phyloP scores from a whole-genome alignment of 371 early-diverging fungal genomes.

The Chytridiales sp. region DNA sequence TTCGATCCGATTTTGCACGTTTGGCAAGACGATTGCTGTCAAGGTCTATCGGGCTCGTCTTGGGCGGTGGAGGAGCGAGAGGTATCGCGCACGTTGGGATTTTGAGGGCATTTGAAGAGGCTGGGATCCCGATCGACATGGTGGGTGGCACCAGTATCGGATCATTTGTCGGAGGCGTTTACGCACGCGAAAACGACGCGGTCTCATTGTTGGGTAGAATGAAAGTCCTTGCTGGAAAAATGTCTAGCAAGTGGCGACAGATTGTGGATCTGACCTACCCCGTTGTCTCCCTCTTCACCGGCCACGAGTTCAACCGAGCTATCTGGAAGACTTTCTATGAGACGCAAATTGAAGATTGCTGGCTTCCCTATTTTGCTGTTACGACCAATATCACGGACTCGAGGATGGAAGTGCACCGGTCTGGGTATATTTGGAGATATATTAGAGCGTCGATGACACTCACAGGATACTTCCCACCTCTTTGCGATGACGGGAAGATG shows the following conservation, averaged over 20 bases:
- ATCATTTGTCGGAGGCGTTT: conserved; percentile 94
- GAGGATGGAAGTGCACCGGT: conserved; percentile 87
- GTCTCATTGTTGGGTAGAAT: conserved; percentile 84
- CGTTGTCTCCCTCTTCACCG: conserved; percentile 84
- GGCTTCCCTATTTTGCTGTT: conserved; percentile 97
- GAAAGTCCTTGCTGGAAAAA: conserved; percentile 79
- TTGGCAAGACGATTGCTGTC: conserved; percentile 92
- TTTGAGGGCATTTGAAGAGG: conserved; percentile 96
- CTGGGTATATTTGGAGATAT: conserved; percentile 96
- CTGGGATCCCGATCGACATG: conserved; percentile 97
- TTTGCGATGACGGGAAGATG: conserved; percentile 94
- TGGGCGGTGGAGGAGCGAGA: conserved; percentile 99
- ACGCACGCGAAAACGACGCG: conserved; percentile 87
- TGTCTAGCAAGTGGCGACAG: conserved; percentile 86
- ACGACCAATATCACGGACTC: conserved; percentile 97
- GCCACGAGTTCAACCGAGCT: conserved; percentile 91
- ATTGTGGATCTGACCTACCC: conserved; percentile 97
- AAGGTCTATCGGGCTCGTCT: conserved; percentile 94
- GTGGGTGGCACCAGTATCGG: conserved; percentile 99
- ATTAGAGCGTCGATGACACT: conserved; percentile 99
- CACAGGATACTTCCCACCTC: conserved; percentile 89
- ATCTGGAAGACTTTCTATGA: conserved; percentile 91
- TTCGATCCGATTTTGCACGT: conserved; percentile 68
- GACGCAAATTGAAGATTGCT: conserved; percentile 95
- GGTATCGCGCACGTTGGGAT: conserved; percentile 97